phyloP scores from a whole-genome alignment of 176 grass and related monocot species.

The Zoysia pacifica region DNA sequence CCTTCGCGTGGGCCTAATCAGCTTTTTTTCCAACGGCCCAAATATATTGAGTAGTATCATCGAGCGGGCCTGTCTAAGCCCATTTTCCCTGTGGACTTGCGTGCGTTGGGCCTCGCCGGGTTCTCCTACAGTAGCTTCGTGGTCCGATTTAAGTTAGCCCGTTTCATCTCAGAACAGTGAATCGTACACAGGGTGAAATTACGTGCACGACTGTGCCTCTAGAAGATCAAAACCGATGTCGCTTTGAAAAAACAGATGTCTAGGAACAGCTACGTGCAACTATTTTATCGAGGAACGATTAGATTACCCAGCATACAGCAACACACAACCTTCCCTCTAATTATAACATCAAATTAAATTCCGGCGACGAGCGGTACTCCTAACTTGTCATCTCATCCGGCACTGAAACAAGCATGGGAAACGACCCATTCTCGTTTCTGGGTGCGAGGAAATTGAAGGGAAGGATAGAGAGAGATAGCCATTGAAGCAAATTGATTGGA shows the following conservation, averaged over 20 bases:
- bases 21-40: too few species aligned
- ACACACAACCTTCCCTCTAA: constrained; percentile 7
- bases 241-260: neutral
- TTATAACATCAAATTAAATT: neutral
- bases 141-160: neutral
- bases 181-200: too few species aligned
- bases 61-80: too few species aligned
- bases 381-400: neutral
- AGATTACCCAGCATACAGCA: neutral
- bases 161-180: too few species aligned
- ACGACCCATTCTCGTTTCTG: neutral
- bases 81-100: neutral
- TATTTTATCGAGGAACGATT: constrained; percentile 19
- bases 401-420: neutral
- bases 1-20: too few species aligned
- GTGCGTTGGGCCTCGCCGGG: neutral
- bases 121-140: neutral
- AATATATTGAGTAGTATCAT: too few species aligned
- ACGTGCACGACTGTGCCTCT: too few species aligned
- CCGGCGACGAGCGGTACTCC: neutral
- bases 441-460: neutral
- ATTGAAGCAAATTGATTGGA: constrained; percentile 49
- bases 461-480: neutral
- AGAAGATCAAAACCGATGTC: too few species aligned
- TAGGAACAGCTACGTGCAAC: constrained; percentile 37